These are phyloP conservation scores for Boeremia exigua DNA, from an alignment of 2,329 filamentous ascomycete species.

Conservation along the genomic window DNA sequence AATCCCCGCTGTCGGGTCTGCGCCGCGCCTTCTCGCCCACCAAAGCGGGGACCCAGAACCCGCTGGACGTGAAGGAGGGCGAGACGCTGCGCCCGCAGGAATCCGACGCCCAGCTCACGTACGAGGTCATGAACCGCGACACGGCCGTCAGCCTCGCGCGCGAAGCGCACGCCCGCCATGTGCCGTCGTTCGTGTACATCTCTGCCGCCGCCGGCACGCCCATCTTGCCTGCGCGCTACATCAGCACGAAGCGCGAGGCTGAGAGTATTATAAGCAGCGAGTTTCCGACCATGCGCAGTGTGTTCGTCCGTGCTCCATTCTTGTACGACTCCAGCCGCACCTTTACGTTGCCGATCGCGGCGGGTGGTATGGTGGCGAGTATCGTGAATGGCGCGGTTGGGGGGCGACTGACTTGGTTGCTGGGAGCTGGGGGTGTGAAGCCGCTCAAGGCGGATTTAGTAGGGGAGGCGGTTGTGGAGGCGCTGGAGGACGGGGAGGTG, in stretches of 20 bases:
- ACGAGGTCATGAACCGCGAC: constrained; percentile 97
- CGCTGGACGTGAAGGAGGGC: constrained; percentile 66
- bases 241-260: constrained; percentile 89
- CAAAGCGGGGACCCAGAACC: constrained; percentile 69
- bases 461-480: constrained; percentile 88
- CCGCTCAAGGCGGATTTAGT: constrained; percentile 87
- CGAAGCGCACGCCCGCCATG: constrained; percentile 70
- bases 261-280: constrained; percentile 75
- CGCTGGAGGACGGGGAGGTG: constrained; percentile 73
- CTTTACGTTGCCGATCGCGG: constrained; percentile 85
- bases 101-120: constrained; percentile 80
- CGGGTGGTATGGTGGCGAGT: constrained; percentile 74
- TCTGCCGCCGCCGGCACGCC: constrained; percentile 88
- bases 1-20: constrained; percentile 80
- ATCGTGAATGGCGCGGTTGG: constrained; percentile 79
- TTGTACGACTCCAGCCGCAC: constrained; percentile 84
- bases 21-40: constrained; percentile 76
- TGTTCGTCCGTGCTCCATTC: constrained; percentile 87
- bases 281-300: constrained; percentile 75
- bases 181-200: constrained; percentile 80
- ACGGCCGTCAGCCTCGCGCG: constrained; percentile 81
- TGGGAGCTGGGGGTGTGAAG: constrained; percentile 84
- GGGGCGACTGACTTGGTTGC: constrained; percentile 74
- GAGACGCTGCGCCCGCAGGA: constrained; percentile 68
- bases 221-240: constrained; percentile 82